Percentiles rank a stretch among this genome's conserved stretches.
Conservation (phyloP, 768 basidiomycete genomes). For the Strobilomyces confusus region DNA sequence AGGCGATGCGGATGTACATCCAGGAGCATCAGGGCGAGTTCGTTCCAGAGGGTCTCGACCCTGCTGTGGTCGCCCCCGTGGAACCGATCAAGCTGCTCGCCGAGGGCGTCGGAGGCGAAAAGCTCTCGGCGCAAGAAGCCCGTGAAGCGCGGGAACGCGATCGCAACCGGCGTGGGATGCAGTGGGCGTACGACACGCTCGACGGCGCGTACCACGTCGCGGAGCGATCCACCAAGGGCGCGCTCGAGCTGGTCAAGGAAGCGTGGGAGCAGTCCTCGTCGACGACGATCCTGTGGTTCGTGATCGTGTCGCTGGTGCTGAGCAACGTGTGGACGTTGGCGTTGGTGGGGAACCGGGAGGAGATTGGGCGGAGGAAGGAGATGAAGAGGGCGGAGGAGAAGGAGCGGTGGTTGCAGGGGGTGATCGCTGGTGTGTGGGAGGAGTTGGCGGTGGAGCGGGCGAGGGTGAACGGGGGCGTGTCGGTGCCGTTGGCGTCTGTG, state of each 20-base stretch:
- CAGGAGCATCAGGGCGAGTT: slow-evolving; percentile 88
- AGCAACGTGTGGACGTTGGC: slow-evolving; percentile 73
- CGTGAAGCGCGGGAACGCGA: slow-evolving; percentile 61
- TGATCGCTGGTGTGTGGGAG: slow-evolving; percentile 70
- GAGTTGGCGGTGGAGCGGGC: slow-evolving; percentile 53
- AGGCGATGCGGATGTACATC: slow-evolving; percentile 85
- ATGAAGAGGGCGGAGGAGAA: slow-evolving; percentile 57
- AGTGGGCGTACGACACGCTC: slow-evolving; percentile 88
- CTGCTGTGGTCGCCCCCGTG: slow-evolving; percentile 46
- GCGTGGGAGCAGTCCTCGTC: slow-evolving; percentile 75
- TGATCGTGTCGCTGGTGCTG: slow-evolving; percentile 68
- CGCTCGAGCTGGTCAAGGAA: slow-evolving; percentile 73
- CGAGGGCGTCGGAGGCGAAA: slow-evolving; percentile 9
- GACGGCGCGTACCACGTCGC: slow-evolving; percentile 73
- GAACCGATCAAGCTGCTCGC: slow-evolving; percentile 33
- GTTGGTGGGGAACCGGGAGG: slow-evolving; percentile 46
- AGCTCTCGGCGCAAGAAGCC: slow-evolving; percentile 10
- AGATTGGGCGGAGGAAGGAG: slow-evolving; percentile 43
- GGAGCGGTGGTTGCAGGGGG: slow-evolving; percentile 71
- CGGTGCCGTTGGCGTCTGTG: slow-evolving; percentile 16
- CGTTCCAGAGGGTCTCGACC: slow-evolving; percentile 74
- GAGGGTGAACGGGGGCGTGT: slow-evolving; percentile 11
- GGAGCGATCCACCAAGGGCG: slow-evolving; percentile 61
- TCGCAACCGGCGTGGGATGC: slow-evolving; percentile 66
- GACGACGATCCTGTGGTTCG: slow-evolving; percentile 67